phyloP scores from a whole-genome alignment of 2,329 filamentous ascomycete genomes.

The Neofusicoccum parvum region DNA sequence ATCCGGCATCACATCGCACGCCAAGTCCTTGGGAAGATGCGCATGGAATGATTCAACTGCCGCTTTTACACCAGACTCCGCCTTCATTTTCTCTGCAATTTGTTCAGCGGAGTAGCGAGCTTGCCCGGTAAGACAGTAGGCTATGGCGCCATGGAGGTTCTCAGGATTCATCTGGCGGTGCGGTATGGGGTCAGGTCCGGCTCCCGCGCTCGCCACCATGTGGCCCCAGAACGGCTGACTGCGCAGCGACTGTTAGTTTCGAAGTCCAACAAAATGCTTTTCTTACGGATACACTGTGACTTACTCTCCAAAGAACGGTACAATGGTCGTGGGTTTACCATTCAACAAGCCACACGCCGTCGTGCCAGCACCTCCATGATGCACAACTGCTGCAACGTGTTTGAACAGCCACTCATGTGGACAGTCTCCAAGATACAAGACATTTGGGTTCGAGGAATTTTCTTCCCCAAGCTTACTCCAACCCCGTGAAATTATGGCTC shows the following conservation, averaged over 20 bases:
- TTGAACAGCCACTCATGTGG: constrained; percentile 64
- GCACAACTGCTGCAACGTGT: constrained; percentile 57
- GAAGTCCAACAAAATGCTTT: too few species aligned
- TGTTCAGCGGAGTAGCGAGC: constrained; percentile 40
- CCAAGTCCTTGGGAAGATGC: constrained; percentile 49
- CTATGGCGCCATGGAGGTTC: constrained; percentile 50
- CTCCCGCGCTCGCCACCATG: constrained; percentile 53
- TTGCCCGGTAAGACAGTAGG: constrained; percentile 44
- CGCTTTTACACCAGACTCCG: constrained; percentile 44
- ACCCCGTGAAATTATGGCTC: constrained; percentile 58
- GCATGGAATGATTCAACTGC: constrained; percentile 52
- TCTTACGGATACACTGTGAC: neutral
- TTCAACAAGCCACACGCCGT: constrained; percentile 57
- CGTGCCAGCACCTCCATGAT: constrained; percentile 63
- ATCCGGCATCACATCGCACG: constrained; percentile 69
- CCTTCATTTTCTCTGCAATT: constrained; percentile 45
- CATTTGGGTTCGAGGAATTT: constrained; percentile 27
- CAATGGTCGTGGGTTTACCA: constrained; percentile 55
- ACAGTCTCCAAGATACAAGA: constrained; percentile 55
- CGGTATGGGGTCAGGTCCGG: constrained; percentile 53
- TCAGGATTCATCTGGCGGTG: constrained; percentile 47
- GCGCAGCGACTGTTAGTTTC: neutral
- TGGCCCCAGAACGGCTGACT: constrained; percentile 57
- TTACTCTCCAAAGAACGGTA: constrained; percentile 59
- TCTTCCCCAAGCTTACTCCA: constrained; percentile 50